These are phyloP conservation scores for Candida sp. DNA, from an alignment of 1,139 yeast genomes.

Conservation along the genomic window DNA sequence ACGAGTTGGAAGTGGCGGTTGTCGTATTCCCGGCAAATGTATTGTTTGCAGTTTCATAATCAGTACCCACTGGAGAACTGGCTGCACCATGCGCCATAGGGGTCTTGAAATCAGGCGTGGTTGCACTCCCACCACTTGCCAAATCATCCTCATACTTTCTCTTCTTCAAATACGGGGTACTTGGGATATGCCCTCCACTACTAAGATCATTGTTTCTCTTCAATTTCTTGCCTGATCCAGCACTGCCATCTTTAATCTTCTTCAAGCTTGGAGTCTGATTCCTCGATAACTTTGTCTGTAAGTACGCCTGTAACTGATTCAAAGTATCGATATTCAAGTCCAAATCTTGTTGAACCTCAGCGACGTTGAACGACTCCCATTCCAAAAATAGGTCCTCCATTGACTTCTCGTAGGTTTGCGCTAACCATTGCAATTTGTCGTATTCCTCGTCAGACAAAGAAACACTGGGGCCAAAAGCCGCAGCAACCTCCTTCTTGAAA, in stretches of 20 bases:
- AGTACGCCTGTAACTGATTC: constrained; percentile 57
- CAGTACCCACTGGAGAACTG: constrained; percentile 29
- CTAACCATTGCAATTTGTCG: constrained; percentile 46
- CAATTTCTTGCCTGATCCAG: constrained; percentile 25
- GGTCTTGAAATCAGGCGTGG: constrained; percentile 30
- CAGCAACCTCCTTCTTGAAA: constrained; percentile 9
- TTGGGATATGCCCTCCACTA: constrained; percentile 25
- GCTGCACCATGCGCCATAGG: constrained; percentile 26
- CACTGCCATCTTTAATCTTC: constrained; percentile 25
- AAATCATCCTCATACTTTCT: constrained; percentile 20
- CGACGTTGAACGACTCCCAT: constrained; percentile 88
- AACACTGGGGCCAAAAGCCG: constrained; percentile 50
- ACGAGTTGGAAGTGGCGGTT: constrained; percentile 42
- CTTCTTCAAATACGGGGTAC: constrained; percentile 40
- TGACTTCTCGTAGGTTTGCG: constrained; percentile 52
- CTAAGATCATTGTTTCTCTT: constrained; percentile 18
- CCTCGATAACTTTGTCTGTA: constrained; percentile 59
- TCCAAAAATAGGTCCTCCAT: constrained; percentile 77
- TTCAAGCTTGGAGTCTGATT: constrained; percentile 34
- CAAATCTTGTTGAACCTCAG: constrained; percentile 47
- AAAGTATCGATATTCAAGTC: constrained; percentile 53
- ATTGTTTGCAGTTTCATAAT: constrained; percentile 41
- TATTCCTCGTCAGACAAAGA: constrained; percentile 47
- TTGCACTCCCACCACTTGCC: constrained; percentile 16
- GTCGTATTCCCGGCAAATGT: constrained; percentile 27